Percentiles rank a stretch among this genome's conserved stretches.
phyloP scores from a whole-genome alignment of 202 grass and related monocot genomes.

The Thinopyrum obtusiflorum region DNA sequence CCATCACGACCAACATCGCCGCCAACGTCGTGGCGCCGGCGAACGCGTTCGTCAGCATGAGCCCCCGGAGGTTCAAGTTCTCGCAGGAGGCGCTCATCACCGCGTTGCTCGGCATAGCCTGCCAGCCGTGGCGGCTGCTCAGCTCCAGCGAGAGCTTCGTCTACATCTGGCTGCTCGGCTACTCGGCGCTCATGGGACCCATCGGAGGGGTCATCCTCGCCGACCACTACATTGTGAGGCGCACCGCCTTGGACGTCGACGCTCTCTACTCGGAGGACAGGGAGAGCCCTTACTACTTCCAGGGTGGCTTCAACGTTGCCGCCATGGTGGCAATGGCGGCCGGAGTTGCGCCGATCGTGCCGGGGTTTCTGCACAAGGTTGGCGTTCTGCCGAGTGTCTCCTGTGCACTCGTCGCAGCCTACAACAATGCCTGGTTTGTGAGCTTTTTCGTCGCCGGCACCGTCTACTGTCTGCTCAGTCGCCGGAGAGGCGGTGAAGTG shows the following conservation, averaged over 20 bases:
- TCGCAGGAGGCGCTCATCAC: constrained; percentile 68
- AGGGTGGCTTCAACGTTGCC: constrained; percentile 61
- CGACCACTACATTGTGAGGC: constrained; percentile 78
- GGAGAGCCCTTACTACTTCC: constrained; percentile 63
- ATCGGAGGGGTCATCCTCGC: constrained; percentile 80
- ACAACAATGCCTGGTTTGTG: constrained; percentile 90
- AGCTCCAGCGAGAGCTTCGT: constrained; percentile 96
- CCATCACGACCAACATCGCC: constrained; percentile 87
- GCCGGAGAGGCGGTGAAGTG: constrained; percentile 10
- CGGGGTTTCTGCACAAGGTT: constrained; percentile 66
- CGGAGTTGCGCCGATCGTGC: constrained; percentile 67
- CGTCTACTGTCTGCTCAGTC: constrained; percentile 65
- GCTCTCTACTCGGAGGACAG: constrained; percentile 64
- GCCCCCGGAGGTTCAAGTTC: constrained; percentile 74
- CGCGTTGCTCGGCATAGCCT: constrained; percentile 67
- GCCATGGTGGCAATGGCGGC: constrained; percentile 61
- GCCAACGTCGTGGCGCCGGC: constrained; percentile 90
- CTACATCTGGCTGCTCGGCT: constrained; percentile 79
- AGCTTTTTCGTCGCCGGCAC: constrained; percentile 74
- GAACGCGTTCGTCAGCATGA: constrained; percentile 81
- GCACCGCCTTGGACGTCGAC: constrained; percentile 56
- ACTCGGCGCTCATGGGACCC: constrained; percentile 84
- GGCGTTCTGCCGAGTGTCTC: constrained; percentile 50
- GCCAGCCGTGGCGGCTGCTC: constrained; percentile 88
- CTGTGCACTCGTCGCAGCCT: constrained; percentile 41